Evolutionary conservation across 2,329 filamentous ascomycete genomes (phyloP).

Genomic region (Fusarium protoensiforme): DNA sequence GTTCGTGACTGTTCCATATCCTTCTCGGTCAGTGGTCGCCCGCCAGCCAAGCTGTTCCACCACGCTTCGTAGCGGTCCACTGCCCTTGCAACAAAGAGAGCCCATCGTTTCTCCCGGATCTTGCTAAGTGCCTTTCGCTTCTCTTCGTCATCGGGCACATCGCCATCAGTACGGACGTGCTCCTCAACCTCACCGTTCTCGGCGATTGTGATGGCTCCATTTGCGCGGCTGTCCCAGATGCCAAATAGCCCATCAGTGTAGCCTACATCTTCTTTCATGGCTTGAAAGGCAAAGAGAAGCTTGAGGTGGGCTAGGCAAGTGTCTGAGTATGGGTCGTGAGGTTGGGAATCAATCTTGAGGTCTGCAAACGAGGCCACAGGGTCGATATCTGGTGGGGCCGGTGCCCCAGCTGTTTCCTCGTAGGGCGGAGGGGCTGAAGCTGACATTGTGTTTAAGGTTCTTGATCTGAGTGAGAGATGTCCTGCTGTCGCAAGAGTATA

Average conservation of each 20-base stretch:
- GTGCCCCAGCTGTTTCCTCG: background rate
- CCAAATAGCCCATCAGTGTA: constrained; percentile 71
- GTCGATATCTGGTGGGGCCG: constrained; percentile 8
- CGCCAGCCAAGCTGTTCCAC: constrained; percentile 54
- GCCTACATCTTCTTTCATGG: constrained; percentile 69
- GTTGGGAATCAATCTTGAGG: constrained; percentile 16
- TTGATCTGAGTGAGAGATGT: background rate
- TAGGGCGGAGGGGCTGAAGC: constrained; percentile 22
- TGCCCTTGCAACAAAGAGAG: constrained; percentile 71
- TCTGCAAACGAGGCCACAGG: constrained; percentile 20
- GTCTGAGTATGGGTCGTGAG: constrained; percentile 26
- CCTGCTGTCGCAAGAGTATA: background rate
- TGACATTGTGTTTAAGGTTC: constrained; percentile 4
- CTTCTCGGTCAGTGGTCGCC: constrained; percentile 15
- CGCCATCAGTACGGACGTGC: background rate
- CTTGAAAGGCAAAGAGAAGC: constrained; percentile 71
- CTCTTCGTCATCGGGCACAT: constrained; percentile 38
- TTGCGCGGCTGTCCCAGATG: constrained; percentile 59
- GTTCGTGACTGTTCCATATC: constrained; percentile 7
- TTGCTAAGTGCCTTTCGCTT: constrained; percentile 52
- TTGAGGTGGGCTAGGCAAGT: constrained; percentile 65
- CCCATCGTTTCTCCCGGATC: constrained; percentile 75
- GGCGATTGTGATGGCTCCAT: constrained; percentile 13
- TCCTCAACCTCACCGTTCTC: constrained; percentile 29
- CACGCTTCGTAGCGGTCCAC: constrained; percentile 72